phyloP scores from a whole-genome alignment of 192 early-diverging fungal genomes.

The Coemansia sp. region DNA sequence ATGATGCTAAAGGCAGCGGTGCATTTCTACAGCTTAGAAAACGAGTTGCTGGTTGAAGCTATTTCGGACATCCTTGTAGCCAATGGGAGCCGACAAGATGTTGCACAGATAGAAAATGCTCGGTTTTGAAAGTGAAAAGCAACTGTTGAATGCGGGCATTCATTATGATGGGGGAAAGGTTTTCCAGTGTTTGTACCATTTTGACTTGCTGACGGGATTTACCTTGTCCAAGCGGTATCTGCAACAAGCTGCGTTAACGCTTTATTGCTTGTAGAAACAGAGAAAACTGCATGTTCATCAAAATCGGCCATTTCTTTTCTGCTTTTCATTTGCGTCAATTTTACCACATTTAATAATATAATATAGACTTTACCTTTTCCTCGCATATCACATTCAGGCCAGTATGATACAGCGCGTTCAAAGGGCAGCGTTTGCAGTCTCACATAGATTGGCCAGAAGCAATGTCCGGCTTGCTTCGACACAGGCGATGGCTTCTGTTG shows the following conservation, averaged over 20 bases:
- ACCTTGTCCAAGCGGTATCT: too few species aligned
- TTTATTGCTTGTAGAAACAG: not conserved
- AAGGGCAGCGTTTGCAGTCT: not conserved
- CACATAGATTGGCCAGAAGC: not conserved
- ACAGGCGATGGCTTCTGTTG: not conserved
- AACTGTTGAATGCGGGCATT: not conserved
- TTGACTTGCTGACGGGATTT: too few species aligned
- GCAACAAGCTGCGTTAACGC: not conserved
- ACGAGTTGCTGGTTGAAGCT: constrained; percentile 40
- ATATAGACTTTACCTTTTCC: too few species aligned
- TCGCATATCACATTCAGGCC: too few species aligned
- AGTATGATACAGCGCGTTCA: not conserved
- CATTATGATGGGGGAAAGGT: too few species aligned
- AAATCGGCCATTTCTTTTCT: too few species aligned
- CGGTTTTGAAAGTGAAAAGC: not conserved
- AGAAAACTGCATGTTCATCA: not conserved
- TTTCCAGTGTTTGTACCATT: too few species aligned
- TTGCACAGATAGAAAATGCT: too few species aligned
- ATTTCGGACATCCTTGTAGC: constrained; percentile 20
- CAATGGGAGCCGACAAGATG: not conserved
- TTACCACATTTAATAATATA: too few species aligned
- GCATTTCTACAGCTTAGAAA: constrained; percentile 28
- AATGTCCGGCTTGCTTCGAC: not conserved
- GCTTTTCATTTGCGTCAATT: too few species aligned
- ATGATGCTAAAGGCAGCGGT: constrained; percentile 15